Evolutionary conservation across 257 asterid species (phyloP).

Genomic region (Coffea canephora): DNA sequence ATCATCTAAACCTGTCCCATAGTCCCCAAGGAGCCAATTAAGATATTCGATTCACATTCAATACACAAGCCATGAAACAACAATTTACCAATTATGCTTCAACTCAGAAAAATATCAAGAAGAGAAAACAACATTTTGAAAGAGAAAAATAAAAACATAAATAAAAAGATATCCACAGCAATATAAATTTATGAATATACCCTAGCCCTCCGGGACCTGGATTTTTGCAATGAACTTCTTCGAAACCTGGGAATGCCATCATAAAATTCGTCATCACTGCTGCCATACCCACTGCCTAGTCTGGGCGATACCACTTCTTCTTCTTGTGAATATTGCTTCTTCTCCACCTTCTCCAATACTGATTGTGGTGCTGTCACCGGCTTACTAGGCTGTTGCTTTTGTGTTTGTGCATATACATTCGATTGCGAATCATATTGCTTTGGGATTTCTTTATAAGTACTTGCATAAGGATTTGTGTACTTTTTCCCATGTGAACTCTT

Average conservation of each 20-base stretch:
- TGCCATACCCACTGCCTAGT: slow-evolving; percentile 11
- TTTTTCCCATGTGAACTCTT: slow-evolving; percentile 1
- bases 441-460: neutral
- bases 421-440: neutral
- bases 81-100: no score
- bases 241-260: slow-evolving; percentile 74
- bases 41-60: no score
- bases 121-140: no score
- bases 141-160: no score
- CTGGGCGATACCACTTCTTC: neutral
- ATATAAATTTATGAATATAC: slow-evolving; percentile 21
- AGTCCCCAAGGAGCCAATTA: no score
- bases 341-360: neutral
- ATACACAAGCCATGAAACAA: no score
- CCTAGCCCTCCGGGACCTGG: slow-evolving; percentile 56
- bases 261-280: slow-evolving; percentile 62
- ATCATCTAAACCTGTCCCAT: no score
- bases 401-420: neutral
- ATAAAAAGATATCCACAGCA: neutral
- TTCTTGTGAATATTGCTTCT: slow-evolving; percentile 13
- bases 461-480: slow-evolving; percentile 28
- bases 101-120: no score
- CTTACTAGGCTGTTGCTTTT: slow-evolving; percentile 2
- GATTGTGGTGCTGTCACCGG: slow-evolving; percentile 7
- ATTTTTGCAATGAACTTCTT: slow-evolving; percentile 46